Evolutionary conservation across 768 basidiomycete species (phyloP).

Genomic region (Hygrophoropsis aurantiaca): DNA sequence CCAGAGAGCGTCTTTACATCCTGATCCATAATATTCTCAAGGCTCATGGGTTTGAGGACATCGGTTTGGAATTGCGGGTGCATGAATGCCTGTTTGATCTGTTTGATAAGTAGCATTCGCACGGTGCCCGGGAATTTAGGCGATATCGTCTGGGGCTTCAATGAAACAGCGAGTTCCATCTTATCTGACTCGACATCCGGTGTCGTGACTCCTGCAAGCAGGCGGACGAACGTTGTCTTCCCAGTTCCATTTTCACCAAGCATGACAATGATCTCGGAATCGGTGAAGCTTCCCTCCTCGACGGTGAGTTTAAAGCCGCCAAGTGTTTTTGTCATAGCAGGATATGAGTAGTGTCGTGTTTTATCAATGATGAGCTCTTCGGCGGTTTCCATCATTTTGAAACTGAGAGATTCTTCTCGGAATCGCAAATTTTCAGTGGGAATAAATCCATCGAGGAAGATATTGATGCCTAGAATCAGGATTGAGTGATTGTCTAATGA

Average conservation of each 20-base stretch:
- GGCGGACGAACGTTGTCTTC: conserved; percentile 96
- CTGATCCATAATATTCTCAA: conserved; percentile 95
- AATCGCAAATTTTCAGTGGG: conserved; percentile 98
- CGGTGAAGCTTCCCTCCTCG: conserved; percentile 88
- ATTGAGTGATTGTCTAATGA: conserved; percentile 3
- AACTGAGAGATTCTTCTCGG: conserved; percentile 91
- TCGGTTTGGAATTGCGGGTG: conserved; percentile 99
- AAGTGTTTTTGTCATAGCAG: conserved; percentile 95
- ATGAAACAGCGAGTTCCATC: conserved; percentile 80
- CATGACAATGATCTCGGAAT: conserved; percentile 99
- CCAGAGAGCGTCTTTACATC: conserved; percentile 98
- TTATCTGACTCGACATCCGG: conserved; percentile 86
- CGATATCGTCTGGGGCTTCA: conserved; percentile 98
- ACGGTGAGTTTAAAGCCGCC: conserved; percentile 95
- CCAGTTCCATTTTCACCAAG: conserved; percentile 99
- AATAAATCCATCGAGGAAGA: conserved; percentile 98
- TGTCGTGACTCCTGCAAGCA: conserved; percentile 83
- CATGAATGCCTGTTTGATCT: conserved; percentile 95
- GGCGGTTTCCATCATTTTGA: conserved; percentile 97
- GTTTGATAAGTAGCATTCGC: conserved; percentile 89
- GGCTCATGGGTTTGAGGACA: conserved; percentile 94
- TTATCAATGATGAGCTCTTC: conserved; percentile 88
- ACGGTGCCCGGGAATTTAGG: conserved; percentile 98
- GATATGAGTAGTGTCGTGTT: conserved; percentile 88
- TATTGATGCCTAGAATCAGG: conserved; percentile 81